These are phyloP conservation scores for Nannizzia gypsea DNA, from an alignment of 2,329 filamentous ascomycete genomes.

Conservation along the genomic window DNA sequence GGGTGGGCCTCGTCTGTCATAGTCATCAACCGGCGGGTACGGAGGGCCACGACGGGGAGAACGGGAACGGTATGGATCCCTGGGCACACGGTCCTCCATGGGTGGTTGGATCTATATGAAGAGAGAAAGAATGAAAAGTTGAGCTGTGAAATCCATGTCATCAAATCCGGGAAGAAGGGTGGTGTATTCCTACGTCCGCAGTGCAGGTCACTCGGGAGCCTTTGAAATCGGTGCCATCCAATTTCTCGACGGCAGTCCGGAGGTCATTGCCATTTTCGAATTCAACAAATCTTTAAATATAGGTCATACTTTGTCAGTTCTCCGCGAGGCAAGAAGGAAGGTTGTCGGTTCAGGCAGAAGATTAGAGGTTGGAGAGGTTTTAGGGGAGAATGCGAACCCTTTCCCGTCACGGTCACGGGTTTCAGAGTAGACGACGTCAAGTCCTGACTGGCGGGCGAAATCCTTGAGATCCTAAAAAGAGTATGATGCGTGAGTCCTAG, in stretches of 20 bases:
- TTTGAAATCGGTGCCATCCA: constrained; percentile 89
- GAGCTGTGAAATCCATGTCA: constrained; percentile 17
- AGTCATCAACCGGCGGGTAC: constrained; percentile 60
- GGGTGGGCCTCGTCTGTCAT: constrained; percentile 68
- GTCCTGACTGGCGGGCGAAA: constrained; percentile 89
- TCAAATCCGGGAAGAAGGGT: constrained; percentile 9
- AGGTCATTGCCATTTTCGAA: constrained; percentile 89
- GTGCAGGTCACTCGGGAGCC: constrained; percentile 73
- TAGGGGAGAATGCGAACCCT: constrained; percentile 52
- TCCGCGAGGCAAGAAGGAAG: constrained; percentile 1
- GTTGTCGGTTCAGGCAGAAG: background rate
- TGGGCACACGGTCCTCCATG: constrained; percentile 55
- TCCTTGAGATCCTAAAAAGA: constrained; percentile 97
- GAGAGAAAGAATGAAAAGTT: constrained; percentile 13
- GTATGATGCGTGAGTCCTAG: constrained; percentile 59
- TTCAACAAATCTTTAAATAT: constrained; percentile 64
- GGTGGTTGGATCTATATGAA: constrained; percentile 50
- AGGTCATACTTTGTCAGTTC: constrained; percentile 3
- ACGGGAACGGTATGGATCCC: constrained; percentile 66
- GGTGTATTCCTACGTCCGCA: constrained; percentile 57
- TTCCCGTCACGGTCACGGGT: constrained; percentile 85
- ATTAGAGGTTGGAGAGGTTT: background rate
- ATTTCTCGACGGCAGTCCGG: constrained; percentile 83
- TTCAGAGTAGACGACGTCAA: constrained; percentile 97
- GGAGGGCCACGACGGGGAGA: constrained; percentile 54